Evolutionary conservation across 2,329 filamentous ascomycete genomes (phyloP).

Genomic region (Cadophora gregata): DNA sequence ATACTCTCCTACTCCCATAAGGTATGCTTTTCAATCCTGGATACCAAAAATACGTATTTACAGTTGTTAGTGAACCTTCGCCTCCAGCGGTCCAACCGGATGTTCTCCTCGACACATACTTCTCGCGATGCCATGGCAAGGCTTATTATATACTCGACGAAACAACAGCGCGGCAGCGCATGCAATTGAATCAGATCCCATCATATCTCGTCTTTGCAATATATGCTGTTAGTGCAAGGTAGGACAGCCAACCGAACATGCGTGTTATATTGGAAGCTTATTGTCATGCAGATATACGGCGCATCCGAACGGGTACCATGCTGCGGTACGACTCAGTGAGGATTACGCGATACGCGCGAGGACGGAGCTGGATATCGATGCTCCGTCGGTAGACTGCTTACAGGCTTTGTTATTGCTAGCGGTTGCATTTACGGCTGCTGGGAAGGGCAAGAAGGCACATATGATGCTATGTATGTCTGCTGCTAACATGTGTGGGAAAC

Average conservation of each 20-base stretch:
- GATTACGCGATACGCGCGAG: constrained; percentile 76
- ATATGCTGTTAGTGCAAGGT: constrained; percentile 69
- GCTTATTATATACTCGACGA: constrained; percentile 85
- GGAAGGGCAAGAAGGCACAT: constrained; percentile 83
- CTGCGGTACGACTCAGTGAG: constrained; percentile 71
- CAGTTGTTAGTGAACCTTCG: constrained; percentile 51
- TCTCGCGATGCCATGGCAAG: constrained; percentile 78
- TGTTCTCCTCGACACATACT: constrained; percentile 77
- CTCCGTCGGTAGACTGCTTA: constrained; percentile 78
- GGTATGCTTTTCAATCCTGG: constrained; percentile 41
- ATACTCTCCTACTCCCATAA: constrained; percentile 51
- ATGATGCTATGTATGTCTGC: constrained; percentile 75
- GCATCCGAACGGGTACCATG: constrained; percentile 70
- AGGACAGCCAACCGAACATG: constrained; percentile 29
- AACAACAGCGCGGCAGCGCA: constrained; percentile 71
- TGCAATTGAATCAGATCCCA: constrained; percentile 63
- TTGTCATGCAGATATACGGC: constrained; percentile 65
- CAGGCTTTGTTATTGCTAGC: constrained; percentile 79
- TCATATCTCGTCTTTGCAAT: constrained; percentile 60
- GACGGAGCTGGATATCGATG: constrained; percentile 75
- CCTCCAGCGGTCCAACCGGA: constrained; percentile 59
- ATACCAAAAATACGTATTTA: constrained; percentile 20
- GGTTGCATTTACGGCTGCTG: constrained; percentile 76
- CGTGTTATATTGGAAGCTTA: constrained; percentile 28
- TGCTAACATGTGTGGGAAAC: constrained; percentile 11